These are phyloP conservation scores for Clonostachys solani DNA, from an alignment of 2,329 filamentous ascomycete genomes.

Conservation along the genomic window DNA sequence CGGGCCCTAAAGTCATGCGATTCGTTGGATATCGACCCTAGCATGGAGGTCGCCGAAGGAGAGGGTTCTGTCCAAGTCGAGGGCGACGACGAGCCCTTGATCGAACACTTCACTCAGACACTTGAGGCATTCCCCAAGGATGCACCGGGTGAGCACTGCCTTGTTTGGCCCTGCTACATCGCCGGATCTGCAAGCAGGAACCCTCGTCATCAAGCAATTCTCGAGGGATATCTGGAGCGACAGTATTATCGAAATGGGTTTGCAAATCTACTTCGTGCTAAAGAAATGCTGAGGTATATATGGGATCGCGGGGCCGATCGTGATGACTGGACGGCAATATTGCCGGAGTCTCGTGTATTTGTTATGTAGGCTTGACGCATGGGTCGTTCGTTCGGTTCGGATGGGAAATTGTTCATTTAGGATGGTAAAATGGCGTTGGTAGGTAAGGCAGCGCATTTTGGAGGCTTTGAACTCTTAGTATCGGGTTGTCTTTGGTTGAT, in stretches of 20 bases:
- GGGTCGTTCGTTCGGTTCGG: too few species aligned
- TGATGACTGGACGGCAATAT: constrained; percentile 1
- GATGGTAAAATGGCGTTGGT: too few species aligned
- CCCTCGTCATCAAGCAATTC: not conserved
- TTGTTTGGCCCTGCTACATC: constrained; percentile 5
- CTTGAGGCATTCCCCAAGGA: not conserved
- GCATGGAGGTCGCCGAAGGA: not conserved
- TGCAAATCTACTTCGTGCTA: constrained; percentile 1
- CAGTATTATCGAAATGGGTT: constrained; percentile 3
- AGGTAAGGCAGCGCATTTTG: too few species aligned
- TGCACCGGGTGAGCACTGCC: not conserved
- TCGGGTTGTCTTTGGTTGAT: too few species aligned
- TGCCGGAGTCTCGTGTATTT: constrained; percentile 2
- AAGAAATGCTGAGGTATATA: constrained; percentile 2
- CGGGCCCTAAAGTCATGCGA: not conserved
- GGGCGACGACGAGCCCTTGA: not conserved
- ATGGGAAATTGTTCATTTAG: too few species aligned
- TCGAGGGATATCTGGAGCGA: not conserved
- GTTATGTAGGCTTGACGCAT: not conserved
- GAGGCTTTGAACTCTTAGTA: too few species aligned
- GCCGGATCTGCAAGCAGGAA: constrained; percentile 2
- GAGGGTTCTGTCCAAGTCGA: too few species aligned
- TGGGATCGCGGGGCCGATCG: not conserved
- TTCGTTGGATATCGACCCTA: not conserved
- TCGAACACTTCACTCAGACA: constrained; percentile 1